Conservation (phyloP, 305 asterid genomes). For the Fraxinus dipetala region DNA sequence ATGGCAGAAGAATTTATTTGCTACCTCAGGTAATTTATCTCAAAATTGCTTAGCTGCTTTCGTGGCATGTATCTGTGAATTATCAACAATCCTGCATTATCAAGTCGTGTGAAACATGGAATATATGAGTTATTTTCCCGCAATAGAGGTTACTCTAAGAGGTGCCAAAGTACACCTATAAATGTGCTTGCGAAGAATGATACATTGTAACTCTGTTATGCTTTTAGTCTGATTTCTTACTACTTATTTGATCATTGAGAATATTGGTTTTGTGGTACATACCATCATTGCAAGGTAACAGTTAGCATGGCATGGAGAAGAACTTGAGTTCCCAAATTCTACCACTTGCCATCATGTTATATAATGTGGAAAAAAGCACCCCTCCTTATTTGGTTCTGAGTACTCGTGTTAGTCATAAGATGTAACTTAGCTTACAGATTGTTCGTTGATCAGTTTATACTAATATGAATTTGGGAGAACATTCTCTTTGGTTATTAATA, state of each 20-base stretch:
- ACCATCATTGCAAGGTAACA: neutral
- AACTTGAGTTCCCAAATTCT: neutral
- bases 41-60: neutral
- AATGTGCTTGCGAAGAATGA: neutral
- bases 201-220: neutral
- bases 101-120: neutral
- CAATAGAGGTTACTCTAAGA: too few species aligned
- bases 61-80: neutral
- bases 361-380: neutral
- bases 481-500: neutral
- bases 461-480: neutral
- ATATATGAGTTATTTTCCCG: too few species aligned
- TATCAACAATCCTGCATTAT: neutral
- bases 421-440: neutral
- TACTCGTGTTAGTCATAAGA: neutral
- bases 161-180: too few species aligned
- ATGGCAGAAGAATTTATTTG: slow-evolving; percentile 54
- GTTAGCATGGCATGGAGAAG: neutral
- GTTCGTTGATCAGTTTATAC: neutral
- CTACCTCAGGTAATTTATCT: slow-evolving; percentile 55
- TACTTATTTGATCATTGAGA: neutral
- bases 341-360: neutral
- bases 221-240: neutral
- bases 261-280: neutral
- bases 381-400: neutral